Evolutionary conservation across 2,329 filamentous ascomycete species (phyloP).

Genomic region (Arthrocladium fulminans): DNA sequence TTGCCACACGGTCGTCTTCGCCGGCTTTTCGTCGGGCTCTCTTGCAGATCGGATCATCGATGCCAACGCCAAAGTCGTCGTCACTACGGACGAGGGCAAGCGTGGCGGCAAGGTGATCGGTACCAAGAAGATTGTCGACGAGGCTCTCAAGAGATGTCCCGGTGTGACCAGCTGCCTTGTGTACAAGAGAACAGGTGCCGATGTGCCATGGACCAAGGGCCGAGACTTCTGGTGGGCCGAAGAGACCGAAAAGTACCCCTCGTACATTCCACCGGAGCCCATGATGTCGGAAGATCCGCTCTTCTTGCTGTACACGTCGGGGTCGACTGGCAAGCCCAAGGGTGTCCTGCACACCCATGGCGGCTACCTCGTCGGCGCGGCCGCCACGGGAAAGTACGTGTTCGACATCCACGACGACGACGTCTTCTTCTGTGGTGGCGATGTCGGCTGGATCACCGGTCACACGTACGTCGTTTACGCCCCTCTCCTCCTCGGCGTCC

Average conservation of each 20-base stretch:
- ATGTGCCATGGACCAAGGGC: constrained; percentile 80
- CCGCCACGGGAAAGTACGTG: constrained; percentile 92
- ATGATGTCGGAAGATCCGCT: constrained; percentile 93
- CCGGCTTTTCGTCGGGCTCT: constrained; percentile 93
- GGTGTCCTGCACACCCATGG: constrained; percentile 96
- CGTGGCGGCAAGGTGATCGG: constrained; percentile 94
- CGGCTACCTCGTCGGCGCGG: constrained; percentile 89
- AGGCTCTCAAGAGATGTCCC: constrained; percentile 91
- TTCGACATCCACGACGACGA: constrained; percentile 96
- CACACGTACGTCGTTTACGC: constrained; percentile 98
- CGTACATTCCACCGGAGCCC: constrained; percentile 78
- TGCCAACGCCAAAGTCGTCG: constrained; percentile 82
- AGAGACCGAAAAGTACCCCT: constrained; percentile 92
- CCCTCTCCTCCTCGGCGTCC: constrained; percentile 81
- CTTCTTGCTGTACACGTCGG: constrained; percentile 95
- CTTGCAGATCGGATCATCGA: constrained; percentile 91
- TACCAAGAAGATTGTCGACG: constrained; percentile 98
- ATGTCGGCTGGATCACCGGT: constrained; percentile 98
- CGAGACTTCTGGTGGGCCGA: constrained; percentile 98
- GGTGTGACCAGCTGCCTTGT: constrained; percentile 78
- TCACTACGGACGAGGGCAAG: constrained; percentile 96
- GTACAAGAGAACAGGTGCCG: constrained; percentile 88
- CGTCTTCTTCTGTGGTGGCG: constrained; percentile 93
- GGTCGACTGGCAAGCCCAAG: constrained; percentile 97
- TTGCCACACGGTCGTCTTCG: constrained; percentile 94